phyloP scores from a whole-genome alignment of 805 yeast species.

The Nakazawaea ernobii region DNA sequence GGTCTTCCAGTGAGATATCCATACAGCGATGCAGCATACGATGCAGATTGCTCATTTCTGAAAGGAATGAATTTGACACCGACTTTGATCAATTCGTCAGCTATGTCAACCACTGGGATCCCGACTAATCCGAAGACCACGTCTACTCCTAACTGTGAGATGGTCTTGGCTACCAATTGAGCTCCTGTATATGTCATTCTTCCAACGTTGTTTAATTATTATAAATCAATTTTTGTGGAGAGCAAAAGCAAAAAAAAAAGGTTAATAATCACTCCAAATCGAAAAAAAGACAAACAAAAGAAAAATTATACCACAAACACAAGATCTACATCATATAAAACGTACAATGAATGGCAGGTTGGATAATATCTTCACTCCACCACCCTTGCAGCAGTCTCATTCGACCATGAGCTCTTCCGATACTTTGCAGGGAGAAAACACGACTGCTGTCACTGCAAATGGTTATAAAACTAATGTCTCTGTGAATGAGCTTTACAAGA shows the following conservation, averaged over 20 bases:
- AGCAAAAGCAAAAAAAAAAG: not conserved
- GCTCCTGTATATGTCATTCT: constrained; percentile 30
- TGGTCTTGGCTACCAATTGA: constrained; percentile 39
- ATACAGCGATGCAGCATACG: constrained; percentile 69
- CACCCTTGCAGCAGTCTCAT: not conserved
- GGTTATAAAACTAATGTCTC: constrained; percentile 4
- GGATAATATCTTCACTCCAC: not conserved
- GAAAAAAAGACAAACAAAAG: not conserved
- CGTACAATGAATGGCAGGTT: not conserved
- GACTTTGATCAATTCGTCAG: constrained; percentile 48
- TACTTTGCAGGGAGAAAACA: not conserved
- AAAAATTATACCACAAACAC: not conserved
- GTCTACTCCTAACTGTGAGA: constrained; percentile 44
- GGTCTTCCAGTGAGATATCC: constrained; percentile 63
- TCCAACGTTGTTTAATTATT: not conserved
- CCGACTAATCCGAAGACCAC: constrained; percentile 70
- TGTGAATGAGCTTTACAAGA: constrained; percentile 44
- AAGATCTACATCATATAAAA: no score
- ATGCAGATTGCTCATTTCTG: constrained; percentile 70
- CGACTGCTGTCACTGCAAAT: not conserved
- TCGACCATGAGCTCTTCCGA: not conserved
- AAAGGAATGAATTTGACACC: constrained; percentile 57
- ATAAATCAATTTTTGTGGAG: not conserved
- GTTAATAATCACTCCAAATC: not conserved
- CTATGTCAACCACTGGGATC: constrained; percentile 67